phyloP scores from a whole-genome alignment of 345 rosid species.

The Hevea brasiliensis region DNA sequence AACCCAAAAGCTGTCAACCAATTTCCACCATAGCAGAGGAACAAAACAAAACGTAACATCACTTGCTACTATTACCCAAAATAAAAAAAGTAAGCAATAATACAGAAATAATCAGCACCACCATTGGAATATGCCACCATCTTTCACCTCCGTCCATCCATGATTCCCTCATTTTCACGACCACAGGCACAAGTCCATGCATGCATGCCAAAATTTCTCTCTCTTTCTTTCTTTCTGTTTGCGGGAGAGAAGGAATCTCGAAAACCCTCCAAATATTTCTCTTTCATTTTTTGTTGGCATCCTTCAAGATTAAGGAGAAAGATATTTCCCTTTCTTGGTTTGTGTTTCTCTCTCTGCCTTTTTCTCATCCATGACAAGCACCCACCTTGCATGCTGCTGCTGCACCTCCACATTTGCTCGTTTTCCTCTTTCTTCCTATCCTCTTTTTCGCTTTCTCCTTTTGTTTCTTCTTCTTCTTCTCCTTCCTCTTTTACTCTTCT shows the following conservation, averaged over 20 bases:
- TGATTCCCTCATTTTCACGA: constrained; percentile 16
- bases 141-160: constrained; percentile 15
- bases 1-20: constrained; percentile 34
- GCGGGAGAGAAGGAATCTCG: constrained; percentile 9
- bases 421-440: constrained; percentile 19
- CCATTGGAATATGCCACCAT: neutral
- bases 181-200: neutral
- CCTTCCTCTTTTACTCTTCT: neutral
- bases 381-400: constrained; percentile 40
- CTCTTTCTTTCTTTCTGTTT: neutral
- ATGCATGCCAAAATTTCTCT: constrained; percentile 1
- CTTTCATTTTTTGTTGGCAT: constrained; percentile 16
- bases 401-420: constrained; percentile 25
- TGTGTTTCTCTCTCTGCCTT: constrained; percentile 48
- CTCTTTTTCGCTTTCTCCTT: constrained; percentile 18
- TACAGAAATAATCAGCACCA: neutral
- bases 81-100: neutral
- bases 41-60: constrained; percentile 9
- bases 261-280: neutral
- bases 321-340: constrained; percentile 39
- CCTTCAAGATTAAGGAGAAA: constrained; percentile 44
- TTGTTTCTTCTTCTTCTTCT: constrained; percentile 27
- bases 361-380: constrained; percentile 72
- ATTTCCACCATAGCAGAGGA: constrained; percentile 17
- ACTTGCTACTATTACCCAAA: constrained; percentile 10